A percentile compares a stretch with the other conserved stretches of the same genome.
These are phyloP conservation scores for Tylopilus vinaceipallidus DNA, from an alignment of 768 basidiomycete genomes.

Conservation along the genomic window DNA sequence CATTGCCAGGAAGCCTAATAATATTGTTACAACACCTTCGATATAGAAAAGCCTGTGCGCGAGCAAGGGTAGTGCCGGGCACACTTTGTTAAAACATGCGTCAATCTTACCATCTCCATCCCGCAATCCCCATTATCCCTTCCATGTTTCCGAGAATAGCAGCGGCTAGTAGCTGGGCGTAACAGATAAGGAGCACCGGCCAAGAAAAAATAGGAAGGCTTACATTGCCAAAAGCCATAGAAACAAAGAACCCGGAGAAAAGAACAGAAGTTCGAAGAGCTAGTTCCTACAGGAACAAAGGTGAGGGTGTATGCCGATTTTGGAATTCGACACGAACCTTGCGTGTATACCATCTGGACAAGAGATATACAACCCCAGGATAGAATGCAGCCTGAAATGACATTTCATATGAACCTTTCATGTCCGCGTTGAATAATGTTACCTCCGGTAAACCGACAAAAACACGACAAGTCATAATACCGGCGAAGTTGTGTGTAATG, in stretches of 20 bases:
- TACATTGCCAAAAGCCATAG: not conserved
- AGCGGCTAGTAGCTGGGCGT: not conserved
- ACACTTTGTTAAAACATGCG: not conserved
- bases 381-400: not conserved
- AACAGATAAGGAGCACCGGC: not conserved
- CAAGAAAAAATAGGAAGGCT: not conserved
- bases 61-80: not conserved
- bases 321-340: not conserved
- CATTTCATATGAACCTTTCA: not conserved
- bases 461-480: not conserved
- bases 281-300: not conserved
- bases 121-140: not conserved
- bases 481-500: not conserved
- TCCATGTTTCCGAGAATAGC: too few relatives aligned
- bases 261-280: not conserved
- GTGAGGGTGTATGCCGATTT: not conserved
- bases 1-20: not conserved
- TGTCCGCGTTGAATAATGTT: not conserved
- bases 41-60: too few relatives aligned
- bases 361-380: not conserved
- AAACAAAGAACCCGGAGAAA: not conserved
- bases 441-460: not conserved
- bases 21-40: not conserved
- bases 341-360: slow-evolving; percentile 4
- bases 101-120: slow-evolving; percentile 2